Evolutionary conservation across 805 yeast species (phyloP), one percentile per base, ranked within the genome.

Genomic region (Wickerhamiella azymoides): DNA sequence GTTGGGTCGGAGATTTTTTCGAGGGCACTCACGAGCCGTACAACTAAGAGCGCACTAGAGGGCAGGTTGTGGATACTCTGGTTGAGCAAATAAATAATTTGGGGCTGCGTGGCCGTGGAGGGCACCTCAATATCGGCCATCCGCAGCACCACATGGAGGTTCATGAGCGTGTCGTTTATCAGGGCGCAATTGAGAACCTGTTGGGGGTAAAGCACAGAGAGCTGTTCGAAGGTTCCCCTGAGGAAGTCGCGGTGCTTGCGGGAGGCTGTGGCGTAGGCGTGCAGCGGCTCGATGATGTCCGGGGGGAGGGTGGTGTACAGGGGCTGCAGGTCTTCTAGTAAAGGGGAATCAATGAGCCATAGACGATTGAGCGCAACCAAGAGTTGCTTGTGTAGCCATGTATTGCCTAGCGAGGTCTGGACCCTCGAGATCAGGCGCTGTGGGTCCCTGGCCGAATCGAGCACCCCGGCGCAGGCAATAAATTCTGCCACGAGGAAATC

Each of bases 401-500:
- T 27, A 27, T 14, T 36, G 21, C 4, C 13, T 21, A 37, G 18
- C 14, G 26, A 14, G 17, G 21, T 30, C 13, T 10, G 8, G 1
- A 38, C 38, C 11, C 26, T 27, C n/a, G n/a, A n/a, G 2, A 43
- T 25, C 37, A 43, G 19, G 13, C 7, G 17, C 8, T 21, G 32
- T 6, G 36, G 30, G 16, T 27, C n/a, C 16, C n/a, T 19, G 10
- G 41, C 37, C 19, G 17, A 25, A n/a, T 39, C 40, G 24, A 36
- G 17, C 14, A 35, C 38, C 4, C 33, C 33, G 24, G 16, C 14
- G 19, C 17, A 16, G 18, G 21, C 16, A n/a, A 36, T 33, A 18
- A 38, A 43, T 45, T 44, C 47, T 52, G 26, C 21, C 17, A 9
- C 27, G 53, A 55, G 6, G 36, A 45, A 43, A 26, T 52, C 50